Evolutionary conservation across 352 stramenopile genomes (phyloP).

Genomic region (Achlya hypogyna): DNA sequence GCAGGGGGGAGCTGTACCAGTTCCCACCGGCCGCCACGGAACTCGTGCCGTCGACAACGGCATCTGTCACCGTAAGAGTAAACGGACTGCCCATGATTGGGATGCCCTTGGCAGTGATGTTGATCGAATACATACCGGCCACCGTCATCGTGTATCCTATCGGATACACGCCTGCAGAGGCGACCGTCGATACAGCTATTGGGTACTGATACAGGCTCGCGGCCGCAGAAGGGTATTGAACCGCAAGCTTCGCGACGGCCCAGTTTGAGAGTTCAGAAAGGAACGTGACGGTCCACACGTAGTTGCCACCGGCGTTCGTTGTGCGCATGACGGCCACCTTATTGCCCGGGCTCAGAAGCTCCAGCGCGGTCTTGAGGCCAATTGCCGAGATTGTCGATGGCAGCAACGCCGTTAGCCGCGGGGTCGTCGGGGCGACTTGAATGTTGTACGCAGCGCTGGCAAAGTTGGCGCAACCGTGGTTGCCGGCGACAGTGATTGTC

Average conservation of each 20-base stretch:
- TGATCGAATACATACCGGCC: slow-evolving; percentile 82
- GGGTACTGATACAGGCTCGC: slow-evolving; percentile 38
- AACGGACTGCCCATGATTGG: slow-evolving; percentile 88
- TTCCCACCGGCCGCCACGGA: slow-evolving; percentile 58
- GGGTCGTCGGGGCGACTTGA: slow-evolving; percentile 21
- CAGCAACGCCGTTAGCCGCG: slow-evolving; percentile 48
- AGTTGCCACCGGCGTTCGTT: slow-evolving; percentile 29
- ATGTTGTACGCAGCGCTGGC: slow-evolving; percentile 27
- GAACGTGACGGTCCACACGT: slow-evolving; percentile 90
- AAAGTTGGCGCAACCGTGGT: slow-evolving; percentile 55
- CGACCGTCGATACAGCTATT: slow-evolving; percentile 38
- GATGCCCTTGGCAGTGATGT: slow-evolving; percentile 64
- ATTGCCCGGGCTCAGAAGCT: slow-evolving; percentile 39
- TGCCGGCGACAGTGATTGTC: slow-evolving; percentile 37
- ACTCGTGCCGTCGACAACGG: slow-evolving; percentile 51
- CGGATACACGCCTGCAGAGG: slow-evolving; percentile 79
- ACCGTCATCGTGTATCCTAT: slow-evolving; percentile 87
- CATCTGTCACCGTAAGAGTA: slow-evolving; percentile 66
- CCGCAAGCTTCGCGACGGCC: slow-evolving; percentile 53
- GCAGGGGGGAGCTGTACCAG: slow-evolving; percentile 24
- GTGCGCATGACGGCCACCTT: slow-evolving; percentile 38
- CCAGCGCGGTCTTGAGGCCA: slow-evolving; percentile 48
- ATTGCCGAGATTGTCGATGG: slow-evolving; percentile 44
- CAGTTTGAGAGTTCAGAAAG: slow-evolving; percentile 75
- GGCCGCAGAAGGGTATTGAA: slow-evolving; percentile 48